Base-by-base conservation (phyloP, 2,329 filamentous ascomycete species). In the Chalara sp. region DNA sequence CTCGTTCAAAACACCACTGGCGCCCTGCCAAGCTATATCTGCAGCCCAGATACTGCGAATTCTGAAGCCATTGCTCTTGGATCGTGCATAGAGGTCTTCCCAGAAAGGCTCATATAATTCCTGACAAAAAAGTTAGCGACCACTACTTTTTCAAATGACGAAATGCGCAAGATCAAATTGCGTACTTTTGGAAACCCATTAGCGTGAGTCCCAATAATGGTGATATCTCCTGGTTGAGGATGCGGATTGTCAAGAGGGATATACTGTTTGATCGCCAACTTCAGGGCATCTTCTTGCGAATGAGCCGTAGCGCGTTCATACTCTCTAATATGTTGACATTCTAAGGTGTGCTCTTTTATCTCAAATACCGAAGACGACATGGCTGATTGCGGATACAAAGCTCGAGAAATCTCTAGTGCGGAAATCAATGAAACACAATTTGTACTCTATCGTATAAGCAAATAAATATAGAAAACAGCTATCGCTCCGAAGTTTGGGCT, bases 61-160 rank as follows among this genome's bases (percentile, higher is more conserved):
- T 2, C 77, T 75, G 60, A 95, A 80, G 13, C 81, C 83, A 50
- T 76, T 72, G 11, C 68, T 65, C 57, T 78, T 76, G 5, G 83
- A 72, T 13, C 75, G 71, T 13, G 74, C 69, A 58, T 87, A 73
- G 1, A 96, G 72, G 47, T 96, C 89, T 53, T 92, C 88, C 87
- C 90, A 96, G 0, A 96, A 72, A 0, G 92, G 87, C 62, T 96
- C 91, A 64, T 96, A 96, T 2, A 96, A 70, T 73, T 97, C 92
- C 86, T 90, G 21, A 21, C 21, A 21, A 21, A 21, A 21, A 21
- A 50, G 1, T 32, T 31, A 12, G 10, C 5, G 7, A 32, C 10
- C 29, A n/a, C 21, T 21, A 3, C 21, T 21, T 21, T 21, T 21
- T 21, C 21, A 21, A 21, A 21, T 21, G 21, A 21, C 21, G 21